Conservation (phyloP, 2,329 filamentous ascomycete genomes). For the Cadophora sp. region DNA sequence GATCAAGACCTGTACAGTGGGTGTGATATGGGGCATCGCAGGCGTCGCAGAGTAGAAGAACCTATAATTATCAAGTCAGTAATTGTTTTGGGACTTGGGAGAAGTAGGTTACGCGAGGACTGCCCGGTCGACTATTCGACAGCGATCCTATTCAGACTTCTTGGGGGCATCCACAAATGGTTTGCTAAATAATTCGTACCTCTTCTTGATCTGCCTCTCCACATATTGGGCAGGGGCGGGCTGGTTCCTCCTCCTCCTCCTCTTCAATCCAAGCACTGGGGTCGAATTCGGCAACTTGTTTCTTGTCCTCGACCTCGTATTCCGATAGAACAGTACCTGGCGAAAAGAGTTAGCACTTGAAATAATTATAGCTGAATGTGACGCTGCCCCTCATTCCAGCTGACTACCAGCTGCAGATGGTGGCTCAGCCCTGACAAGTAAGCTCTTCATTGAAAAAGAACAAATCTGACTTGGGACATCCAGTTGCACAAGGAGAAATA, state of each 20-base stretch:
- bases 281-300: conserved; percentile 90
- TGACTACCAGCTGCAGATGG: conserved; percentile 11
- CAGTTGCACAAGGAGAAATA: conserved; percentile 23
- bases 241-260: conserved; percentile 75
- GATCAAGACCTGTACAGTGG: conserved; percentile 84
- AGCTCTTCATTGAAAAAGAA: conserved; percentile 1
- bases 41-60: conserved; percentile 87
- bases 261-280: conserved; percentile 76
- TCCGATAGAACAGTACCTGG: conserved; percentile 62
- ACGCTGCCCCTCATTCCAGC: conserved; percentile 10
- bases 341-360: conserved; percentile 30
- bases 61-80: conserved; percentile 35
- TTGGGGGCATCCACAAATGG: not conserved
- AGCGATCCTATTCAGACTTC: not conserved
- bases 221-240: conserved; percentile 85
- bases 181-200: conserved; percentile 6
- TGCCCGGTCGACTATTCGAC: not conserved
- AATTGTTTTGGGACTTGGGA: not conserved
- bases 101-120: not conserved
- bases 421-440: conserved; percentile 18
- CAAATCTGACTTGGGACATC: conserved; percentile 13
- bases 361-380: conserved; percentile 2
- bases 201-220: conserved; percentile 82
- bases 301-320: conserved; percentile 78
- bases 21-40: conserved; percentile 92